Conservation (phyloP, 2,329 filamentous ascomycete species). For the Arthrobotrys sinensis region DNA sequence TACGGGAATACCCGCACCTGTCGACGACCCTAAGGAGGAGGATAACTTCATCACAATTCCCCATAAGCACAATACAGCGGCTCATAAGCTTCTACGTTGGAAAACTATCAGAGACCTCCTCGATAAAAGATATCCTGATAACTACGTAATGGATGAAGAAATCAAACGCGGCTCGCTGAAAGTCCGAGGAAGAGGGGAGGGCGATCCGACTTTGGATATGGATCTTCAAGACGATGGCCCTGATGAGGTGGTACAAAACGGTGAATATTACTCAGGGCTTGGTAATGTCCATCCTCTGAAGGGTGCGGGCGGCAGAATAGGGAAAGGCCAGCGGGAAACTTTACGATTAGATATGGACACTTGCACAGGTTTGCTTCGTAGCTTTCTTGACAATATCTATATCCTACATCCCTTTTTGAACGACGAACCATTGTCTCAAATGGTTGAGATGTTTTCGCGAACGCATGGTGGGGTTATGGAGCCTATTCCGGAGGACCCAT, state of each 20-base stretch:
- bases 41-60: conserved; percentile 77
- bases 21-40: conserved; percentile 61
- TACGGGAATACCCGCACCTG: conserved; percentile 70
- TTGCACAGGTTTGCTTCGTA: conserved; percentile 71
- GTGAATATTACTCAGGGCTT: conserved; percentile 69
- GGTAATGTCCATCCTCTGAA: conserved; percentile 29
- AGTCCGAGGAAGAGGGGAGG: conserved; percentile 84
- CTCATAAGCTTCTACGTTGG: conserved; percentile 84
- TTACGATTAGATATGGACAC: conserved; percentile 72
- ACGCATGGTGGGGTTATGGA: conserved; percentile 68
- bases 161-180: conserved; percentile 81
- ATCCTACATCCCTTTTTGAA: conserved; percentile 77
- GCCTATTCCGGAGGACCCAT: conserved; percentile 53
- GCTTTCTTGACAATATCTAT: conserved; percentile 75
- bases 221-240: conserved; percentile 67
- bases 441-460: conserved; percentile 72
- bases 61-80: conserved; percentile 89
- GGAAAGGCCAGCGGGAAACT: conserved; percentile 67
- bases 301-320: conserved; percentile 60
- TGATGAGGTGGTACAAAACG: conserved; percentile 66
- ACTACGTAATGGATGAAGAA: conserved; percentile 84
- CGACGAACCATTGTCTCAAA: conserved; percentile 70
- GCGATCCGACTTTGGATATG: conserved; percentile 69
- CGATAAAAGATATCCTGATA: conserved; percentile 70
- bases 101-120: conserved; percentile 78